Evolutionary conservation across 2,329 filamentous ascomycete species (phyloP).

Genomic region (Penicillium frequentans): DNA sequence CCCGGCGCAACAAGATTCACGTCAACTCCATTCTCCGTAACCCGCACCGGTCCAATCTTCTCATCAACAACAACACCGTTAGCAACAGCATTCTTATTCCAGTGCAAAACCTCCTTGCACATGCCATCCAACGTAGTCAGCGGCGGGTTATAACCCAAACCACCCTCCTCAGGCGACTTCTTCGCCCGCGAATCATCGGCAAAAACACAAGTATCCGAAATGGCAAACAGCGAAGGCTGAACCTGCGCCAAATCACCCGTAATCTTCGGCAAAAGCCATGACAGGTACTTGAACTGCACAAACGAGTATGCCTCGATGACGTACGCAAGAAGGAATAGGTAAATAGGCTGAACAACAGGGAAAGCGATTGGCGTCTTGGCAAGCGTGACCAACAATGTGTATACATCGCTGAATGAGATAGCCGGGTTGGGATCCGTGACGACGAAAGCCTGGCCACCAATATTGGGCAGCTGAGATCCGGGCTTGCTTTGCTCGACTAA

Average conservation of each 20-base stretch:
- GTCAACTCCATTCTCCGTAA: constrained; percentile 16
- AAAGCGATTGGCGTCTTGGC: constrained; percentile 32
- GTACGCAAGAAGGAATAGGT: constrained; percentile 32
- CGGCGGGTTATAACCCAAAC: constrained; percentile 34
- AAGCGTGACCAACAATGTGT: constrained; percentile 29
- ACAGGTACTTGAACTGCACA: constrained; percentile 27
- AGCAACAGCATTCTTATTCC: constrained; percentile 29
- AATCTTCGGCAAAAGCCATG: constrained; percentile 26
- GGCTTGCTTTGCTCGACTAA: constrained; percentile 40
- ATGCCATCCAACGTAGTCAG: constrained; percentile 35
- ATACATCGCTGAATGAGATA: constrained; percentile 32
- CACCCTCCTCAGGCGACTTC: constrained; percentile 26
- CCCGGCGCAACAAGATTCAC: constrained; percentile 17
- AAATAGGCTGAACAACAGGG: constrained; percentile 23
- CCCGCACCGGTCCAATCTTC: constrained; percentile 14
- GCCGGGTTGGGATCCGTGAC: constrained; percentile 54
- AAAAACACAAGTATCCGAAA: constrained; percentile 29
- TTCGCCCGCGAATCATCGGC: constrained; percentile 31
- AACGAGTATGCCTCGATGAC: constrained; percentile 33
- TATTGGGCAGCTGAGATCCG: constrained; percentile 25
- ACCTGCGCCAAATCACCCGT: constrained; percentile 27
- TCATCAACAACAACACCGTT: constrained; percentile 10
- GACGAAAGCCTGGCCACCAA: constrained; percentile 50
- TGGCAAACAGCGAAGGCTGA: constrained; percentile 34
- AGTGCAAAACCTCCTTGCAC: constrained; percentile 33